A percentile compares a stretch with the other conserved stretches of the same genome.
These are phyloP conservation scores for Neurospora cerealis DNA, from an alignment of 495 filamentous ascomycete species.

Conservation along the genomic window DNA sequence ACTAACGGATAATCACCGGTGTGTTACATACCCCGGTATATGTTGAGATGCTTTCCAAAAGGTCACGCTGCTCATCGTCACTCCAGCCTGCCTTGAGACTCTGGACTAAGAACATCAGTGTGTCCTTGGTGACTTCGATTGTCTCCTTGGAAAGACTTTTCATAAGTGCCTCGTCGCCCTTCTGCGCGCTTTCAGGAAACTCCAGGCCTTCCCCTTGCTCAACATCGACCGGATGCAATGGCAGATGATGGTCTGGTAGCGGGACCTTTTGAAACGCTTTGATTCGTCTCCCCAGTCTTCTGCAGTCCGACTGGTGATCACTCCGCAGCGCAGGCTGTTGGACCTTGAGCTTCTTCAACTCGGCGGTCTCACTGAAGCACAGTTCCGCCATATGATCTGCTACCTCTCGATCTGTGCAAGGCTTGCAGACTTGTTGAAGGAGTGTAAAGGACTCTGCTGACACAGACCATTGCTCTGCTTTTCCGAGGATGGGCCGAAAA, in stretches of 20 bases:
- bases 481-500: conserved; percentile 13
- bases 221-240: conserved; percentile 33
- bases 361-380: conserved; percentile 1
- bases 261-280: conserved; percentile 18
- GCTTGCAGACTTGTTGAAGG: conserved; percentile 12
- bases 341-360: conserved; percentile 29
- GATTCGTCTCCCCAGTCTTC: conserved; percentile 23
- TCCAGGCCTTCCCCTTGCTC: conserved; percentile 39
- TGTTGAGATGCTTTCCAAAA: conserved; percentile 20
- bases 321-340: conserved; percentile 42
- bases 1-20: not conserved
- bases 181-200: conserved; percentile 3
- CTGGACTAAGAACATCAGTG: conserved; percentile 10
- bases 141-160: conserved; percentile 5
- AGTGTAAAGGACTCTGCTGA: conserved; percentile 8
- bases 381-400: conserved; percentile 7
- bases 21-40: conserved; percentile 27
- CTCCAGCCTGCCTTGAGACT: conserved; percentile 30
- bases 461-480: conserved; percentile 10
- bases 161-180: not conserved
- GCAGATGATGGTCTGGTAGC: conserved; percentile 31
- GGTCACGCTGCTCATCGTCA: conserved; percentile 18
- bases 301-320: conserved; percentile 38
- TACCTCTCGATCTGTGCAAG: conserved; percentile 5
- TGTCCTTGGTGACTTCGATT: conserved; percentile 11